Evolutionary conservation across 441 rosid genomes (phyloP), one percentile per base, ranked within the genome.

Genomic region (Populus trichocarpa): DNA sequence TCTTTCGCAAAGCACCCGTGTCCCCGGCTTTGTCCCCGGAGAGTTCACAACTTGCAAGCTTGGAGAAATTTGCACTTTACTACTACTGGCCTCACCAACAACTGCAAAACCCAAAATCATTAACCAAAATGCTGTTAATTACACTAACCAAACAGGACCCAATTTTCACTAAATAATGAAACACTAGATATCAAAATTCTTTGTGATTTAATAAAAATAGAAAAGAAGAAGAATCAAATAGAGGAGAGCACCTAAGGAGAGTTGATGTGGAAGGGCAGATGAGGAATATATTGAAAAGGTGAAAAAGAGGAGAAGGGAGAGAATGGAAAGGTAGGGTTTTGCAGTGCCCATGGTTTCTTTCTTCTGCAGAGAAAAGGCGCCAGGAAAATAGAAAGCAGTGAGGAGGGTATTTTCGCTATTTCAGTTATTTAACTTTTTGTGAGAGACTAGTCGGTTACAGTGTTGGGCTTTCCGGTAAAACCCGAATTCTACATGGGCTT

Each of bases 1-100:
- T 86, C 99, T 96, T 86, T 87, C 93, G 74, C 98, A 93, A 46
- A 87, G 78, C 81, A 85, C 78, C 61, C 80, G 66, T 76, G 83
- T 67, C 40, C 91, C 90, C 0, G 88, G 89, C 87, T 85, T 92
- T 74, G 85, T 61, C 72, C 97, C 98, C 9, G 98, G 98, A 70
- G 97, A 87, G 57, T 78, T 84, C 72, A 82, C 84, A 74, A 96
- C 94, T 79, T 71, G 80, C 76, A 88, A 72, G 73, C 81, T 83
- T 69, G 89, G 92, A 75, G 83, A 86, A 13, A 96, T 81, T 70
- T 71, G 82, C 86, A 92, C 66, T 63, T 80, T 80, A 69, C 70
- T 36, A 2, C 40, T 40, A 40, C 16, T 73, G 16, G 38, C 76
- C 75, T 89, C 87, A 61, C 90, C 94, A 83, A 89, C 88, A 75